Evolutionary conservation across 257 asterid species (phyloP).

Genomic region (Solanum pimpinellifolium): DNA sequence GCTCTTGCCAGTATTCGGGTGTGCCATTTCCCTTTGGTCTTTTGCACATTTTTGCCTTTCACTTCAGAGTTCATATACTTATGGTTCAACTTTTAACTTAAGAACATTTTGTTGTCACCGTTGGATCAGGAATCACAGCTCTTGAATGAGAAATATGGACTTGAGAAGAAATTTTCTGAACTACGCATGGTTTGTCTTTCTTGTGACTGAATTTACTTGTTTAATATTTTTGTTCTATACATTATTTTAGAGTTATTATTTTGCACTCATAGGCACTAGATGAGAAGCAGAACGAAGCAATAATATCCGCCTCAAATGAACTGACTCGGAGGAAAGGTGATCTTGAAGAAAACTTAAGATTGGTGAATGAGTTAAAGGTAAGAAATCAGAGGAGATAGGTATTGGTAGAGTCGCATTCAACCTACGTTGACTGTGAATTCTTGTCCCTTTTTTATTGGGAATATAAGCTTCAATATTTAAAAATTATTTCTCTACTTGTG

Average conservation of each 20-base stretch:
- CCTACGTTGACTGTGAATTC: neutral
- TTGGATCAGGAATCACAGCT: conserved; percentile 59
- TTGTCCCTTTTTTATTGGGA: neutral
- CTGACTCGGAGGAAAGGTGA: conserved; percentile 83
- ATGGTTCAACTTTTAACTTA: conserved; percentile 6
- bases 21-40: conserved; percentile 14
- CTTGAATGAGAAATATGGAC: conserved; percentile 69
- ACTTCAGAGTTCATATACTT: neutral
- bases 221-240: neutral
- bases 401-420: neutral
- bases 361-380: conserved; percentile 87
- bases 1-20: conserved; percentile 79
- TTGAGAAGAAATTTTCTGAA: conserved; percentile 80
- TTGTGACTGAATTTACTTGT: conserved; percentile 2
- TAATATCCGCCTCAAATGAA: conserved; percentile 77
- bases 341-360: conserved; percentile 82
- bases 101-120: neutral
- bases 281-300: conserved; percentile 86
- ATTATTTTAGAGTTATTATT: neutral
- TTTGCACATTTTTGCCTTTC: neutral
- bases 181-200: conserved; percentile 62
- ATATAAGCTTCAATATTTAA: neutral
- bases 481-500: neutral
- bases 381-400: neutral
- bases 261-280: conserved; percentile 62